Conservation (phyloP, 179 eudicot genomes). For the Corrigiola litoralis region DNA sequence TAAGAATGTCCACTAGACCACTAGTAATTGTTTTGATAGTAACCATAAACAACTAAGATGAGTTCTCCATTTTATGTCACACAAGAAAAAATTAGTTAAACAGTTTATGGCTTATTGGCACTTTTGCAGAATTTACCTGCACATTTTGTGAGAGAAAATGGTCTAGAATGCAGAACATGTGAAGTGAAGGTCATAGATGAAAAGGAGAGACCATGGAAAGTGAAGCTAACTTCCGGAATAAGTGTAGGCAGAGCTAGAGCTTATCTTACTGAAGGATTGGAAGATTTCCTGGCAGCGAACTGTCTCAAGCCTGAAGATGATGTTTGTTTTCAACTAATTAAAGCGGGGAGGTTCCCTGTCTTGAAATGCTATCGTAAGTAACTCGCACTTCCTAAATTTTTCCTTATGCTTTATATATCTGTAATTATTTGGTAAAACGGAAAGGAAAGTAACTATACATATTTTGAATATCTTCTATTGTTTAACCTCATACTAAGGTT, state of each 20-base stretch:
- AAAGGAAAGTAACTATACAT: too few relatives aligned
- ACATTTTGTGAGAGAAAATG: not conserved
- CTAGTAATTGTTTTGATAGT: too few relatives aligned
- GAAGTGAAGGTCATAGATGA: conserved; percentile 1
- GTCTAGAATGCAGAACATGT: not conserved
- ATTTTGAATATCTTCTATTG: too few relatives aligned
- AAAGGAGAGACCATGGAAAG: conserved; percentile 1
- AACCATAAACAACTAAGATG: too few relatives aligned
- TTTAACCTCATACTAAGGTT: too few relatives aligned
- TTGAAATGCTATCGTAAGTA: conserved; percentile 11
- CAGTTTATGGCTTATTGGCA: not conserved
- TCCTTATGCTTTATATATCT: not conserved
- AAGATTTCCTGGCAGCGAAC: not conserved
- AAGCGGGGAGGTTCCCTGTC: conserved; percentile 6
- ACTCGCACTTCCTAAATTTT: not conserved
- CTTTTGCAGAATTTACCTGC: conserved; percentile 9
- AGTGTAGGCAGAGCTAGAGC: conserved; percentile 1
- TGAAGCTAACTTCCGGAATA: not conserved
- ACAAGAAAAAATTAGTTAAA: not conserved
- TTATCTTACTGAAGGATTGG: conserved; percentile 2
- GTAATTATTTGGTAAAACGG: too few relatives aligned
- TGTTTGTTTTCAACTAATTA: conserved; percentile 1
- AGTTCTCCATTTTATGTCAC: not conserved
- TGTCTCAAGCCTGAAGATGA: conserved; percentile 1
- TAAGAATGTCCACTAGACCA: too few relatives aligned